These are phyloP conservation scores for Smallanthus sonchifolius DNA, from an alignment of 129 eudicot genomes.

Conservation along the genomic window DNA sequence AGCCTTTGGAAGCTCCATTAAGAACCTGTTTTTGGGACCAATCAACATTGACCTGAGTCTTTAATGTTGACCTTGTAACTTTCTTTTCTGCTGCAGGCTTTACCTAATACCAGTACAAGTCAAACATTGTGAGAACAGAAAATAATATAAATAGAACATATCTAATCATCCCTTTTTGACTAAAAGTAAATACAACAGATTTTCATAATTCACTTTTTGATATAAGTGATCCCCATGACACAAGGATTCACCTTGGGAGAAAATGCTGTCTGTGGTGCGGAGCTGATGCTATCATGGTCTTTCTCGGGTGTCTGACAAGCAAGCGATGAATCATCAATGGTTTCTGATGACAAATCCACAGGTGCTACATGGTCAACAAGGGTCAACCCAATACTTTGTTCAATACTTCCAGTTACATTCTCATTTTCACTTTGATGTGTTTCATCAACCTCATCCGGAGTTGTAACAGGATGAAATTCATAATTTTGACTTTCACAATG, in stretches of 20 bases:
- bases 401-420: slow-evolving; percentile 14
- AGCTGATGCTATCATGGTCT: slow-evolving; percentile 30
- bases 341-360: slow-evolving; percentile 22
- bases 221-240: not conserved
- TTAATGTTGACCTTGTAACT: slow-evolving; percentile 22
- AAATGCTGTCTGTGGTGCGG: slow-evolving; percentile 15
- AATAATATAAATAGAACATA: not conserved
- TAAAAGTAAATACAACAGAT: not conserved
- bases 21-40: slow-evolving; percentile 30
- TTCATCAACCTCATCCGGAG: slow-evolving; percentile 35
- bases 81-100: slow-evolving; percentile 33
- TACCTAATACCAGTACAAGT: slow-evolving; percentile 30
- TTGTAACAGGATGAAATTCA: slow-evolving; percentile 22
- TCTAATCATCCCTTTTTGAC: not conserved
- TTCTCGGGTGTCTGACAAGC: slow-evolving; percentile 27
- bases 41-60: slow-evolving; percentile 26
- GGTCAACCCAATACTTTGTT: slow-evolving; percentile 25
- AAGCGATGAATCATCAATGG: slow-evolving; percentile 21
- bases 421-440: slow-evolving; percentile 22
- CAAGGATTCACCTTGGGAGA: slow-evolving; percentile 41
- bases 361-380: slow-evolving; percentile 21
- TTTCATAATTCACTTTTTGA: not conserved
- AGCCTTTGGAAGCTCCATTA: slow-evolving; percentile 37
- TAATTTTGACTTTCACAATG: slow-evolving; percentile 28
- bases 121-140: slow-evolving; percentile 10